These are phyloP conservation scores for Cyberlindnera mrakii DNA, from an alignment of 805 yeast species.

Conservation along the genomic window DNA sequence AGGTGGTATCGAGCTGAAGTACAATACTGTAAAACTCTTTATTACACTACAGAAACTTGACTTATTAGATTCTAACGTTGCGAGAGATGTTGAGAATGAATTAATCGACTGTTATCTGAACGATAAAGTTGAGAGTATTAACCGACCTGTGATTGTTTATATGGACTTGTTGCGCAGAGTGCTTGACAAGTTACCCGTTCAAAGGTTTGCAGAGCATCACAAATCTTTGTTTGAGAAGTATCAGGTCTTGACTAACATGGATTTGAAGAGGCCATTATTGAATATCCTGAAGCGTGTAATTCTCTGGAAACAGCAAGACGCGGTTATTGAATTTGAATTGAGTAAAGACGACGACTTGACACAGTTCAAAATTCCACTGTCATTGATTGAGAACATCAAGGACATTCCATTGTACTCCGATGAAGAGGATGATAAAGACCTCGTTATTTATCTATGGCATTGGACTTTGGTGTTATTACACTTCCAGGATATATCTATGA, in stretches of 20 bases:
- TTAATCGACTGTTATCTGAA: constrained; percentile 37
- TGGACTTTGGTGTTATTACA: constrained; percentile 62
- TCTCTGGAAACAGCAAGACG: constrained; percentile 44
- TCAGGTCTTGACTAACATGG: constrained; percentile 22
- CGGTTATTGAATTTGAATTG: constrained; percentile 58
- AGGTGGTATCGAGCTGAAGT: constrained; percentile 36
- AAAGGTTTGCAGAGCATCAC: constrained; percentile 27
- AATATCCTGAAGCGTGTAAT: constrained; percentile 35
- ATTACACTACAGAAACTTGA: constrained; percentile 23
- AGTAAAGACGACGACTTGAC: constrained; percentile 26
- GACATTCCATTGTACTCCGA: constrained; percentile 29
- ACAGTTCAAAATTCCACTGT: constrained; percentile 24
- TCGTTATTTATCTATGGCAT: constrained; percentile 49
- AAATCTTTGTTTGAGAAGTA: constrained; percentile 31
- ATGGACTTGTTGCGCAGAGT: constrained; percentile 32
- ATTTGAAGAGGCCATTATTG: constrained; percentile 40
- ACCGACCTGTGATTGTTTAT: constrained; percentile 30
- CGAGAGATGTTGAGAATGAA: constrained; percentile 32
- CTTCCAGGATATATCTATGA: constrained; percentile 60
- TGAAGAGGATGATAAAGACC: constrained; percentile 30
- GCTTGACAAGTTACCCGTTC: constrained; percentile 25
- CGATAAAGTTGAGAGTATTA: constrained; percentile 15
- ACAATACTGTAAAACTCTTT: constrained; percentile 40
- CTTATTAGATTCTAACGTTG: constrained; percentile 24
- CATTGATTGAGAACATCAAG: constrained; percentile 32